phyloP scores from a whole-genome alignment of 257 asterid species.

The Solanum peruvianum region DNA sequence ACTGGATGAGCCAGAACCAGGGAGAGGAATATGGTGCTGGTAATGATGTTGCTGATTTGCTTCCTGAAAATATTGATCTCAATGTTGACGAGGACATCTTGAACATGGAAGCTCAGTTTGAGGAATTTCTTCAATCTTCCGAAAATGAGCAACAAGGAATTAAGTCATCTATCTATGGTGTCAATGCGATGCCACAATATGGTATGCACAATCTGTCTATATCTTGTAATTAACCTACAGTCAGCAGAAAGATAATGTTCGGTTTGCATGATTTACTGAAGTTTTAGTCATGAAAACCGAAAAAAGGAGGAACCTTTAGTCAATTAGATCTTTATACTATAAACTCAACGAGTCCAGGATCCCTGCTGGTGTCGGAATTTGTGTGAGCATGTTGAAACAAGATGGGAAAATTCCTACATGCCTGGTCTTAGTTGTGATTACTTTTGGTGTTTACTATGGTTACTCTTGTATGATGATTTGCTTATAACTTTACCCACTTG shows the following conservation, averaged over 20 bases:
- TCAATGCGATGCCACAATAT: conserved; percentile 15
- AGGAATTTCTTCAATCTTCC: conserved; percentile 64
- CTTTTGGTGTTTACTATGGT: not conserved
- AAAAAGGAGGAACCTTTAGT: not conserved
- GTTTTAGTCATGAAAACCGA: not conserved
- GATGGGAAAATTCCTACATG: not conserved
- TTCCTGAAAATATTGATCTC: conserved; percentile 73
- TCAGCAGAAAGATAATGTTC: not conserved
- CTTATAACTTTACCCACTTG: not conserved
- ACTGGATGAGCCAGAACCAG: conserved; percentile 71
- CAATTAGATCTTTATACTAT: not conserved
- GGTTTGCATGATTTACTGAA: not conserved
- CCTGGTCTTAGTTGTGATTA: not conserved
- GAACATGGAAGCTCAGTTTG: conserved; percentile 81
- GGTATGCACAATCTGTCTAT: conserved; percentile 15
- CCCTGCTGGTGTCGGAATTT: not conserved
- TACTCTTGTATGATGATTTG: not conserved
- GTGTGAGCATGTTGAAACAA: not conserved
- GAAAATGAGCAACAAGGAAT: conserved; percentile 23
- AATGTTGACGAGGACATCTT: conserved; percentile 72
- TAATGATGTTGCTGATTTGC: conserved; percentile 26
- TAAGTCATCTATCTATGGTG: conserved; percentile 5
- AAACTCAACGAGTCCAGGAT: not conserved
- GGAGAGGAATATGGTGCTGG: conserved; percentile 32
- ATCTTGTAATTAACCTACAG: not conserved